Percentiles rank a stretch among this genome's conserved stretches.
These are phyloP conservation scores for Claviceps lovelessii DNA, from an alignment of 2,329 filamentous ascomycete species.

Conservation along the genomic window DNA sequence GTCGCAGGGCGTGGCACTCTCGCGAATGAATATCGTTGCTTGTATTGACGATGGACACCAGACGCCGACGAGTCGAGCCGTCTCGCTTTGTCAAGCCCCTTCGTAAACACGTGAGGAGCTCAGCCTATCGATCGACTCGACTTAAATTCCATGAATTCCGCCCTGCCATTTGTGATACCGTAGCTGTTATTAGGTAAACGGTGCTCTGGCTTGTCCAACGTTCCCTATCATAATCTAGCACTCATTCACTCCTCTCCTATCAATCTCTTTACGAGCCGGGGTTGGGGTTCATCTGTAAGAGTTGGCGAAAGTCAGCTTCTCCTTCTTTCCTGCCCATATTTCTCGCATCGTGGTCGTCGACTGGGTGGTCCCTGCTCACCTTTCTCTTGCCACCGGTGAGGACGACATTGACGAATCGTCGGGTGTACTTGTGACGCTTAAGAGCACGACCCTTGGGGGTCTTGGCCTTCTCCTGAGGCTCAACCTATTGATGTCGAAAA, in stretches of 20 bases:
- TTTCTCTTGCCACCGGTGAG: slow-evolving; percentile 97
- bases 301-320: slow-evolving; percentile 11
- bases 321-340: neutral
- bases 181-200: neutral
- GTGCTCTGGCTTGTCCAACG: neutral
- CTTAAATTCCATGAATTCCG: slow-evolving; percentile 20
- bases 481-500: slow-evolving; percentile 42
- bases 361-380: slow-evolving; percentile 38
- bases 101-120: slow-evolving; percentile 15
- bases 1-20: neutral
- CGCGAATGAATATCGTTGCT: slow-evolving; percentile 17
- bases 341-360: neutral
- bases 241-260: slow-evolving; percentile 10
- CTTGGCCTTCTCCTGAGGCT: slow-evolving; percentile 92
- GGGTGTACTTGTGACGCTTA: slow-evolving; percentile 93
- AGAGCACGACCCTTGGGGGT: slow-evolving; percentile 90
- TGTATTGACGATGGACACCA: slow-evolving; percentile 29
- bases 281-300: slow-evolving; percentile 69
- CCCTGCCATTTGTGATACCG: slow-evolving; percentile 14
- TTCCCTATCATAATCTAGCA: slow-evolving; percentile 17
- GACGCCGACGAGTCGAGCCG: slow-evolving; percentile 26
- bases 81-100: slow-evolving; percentile 24
- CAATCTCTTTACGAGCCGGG: slow-evolving; percentile 46
- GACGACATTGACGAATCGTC: slow-evolving; percentile 96
- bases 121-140: slow-evolving; percentile 21